phyloP scores from a whole-genome alignment of 192 early-diverging fungal species.

The Gonapodya prolifera region DNA sequence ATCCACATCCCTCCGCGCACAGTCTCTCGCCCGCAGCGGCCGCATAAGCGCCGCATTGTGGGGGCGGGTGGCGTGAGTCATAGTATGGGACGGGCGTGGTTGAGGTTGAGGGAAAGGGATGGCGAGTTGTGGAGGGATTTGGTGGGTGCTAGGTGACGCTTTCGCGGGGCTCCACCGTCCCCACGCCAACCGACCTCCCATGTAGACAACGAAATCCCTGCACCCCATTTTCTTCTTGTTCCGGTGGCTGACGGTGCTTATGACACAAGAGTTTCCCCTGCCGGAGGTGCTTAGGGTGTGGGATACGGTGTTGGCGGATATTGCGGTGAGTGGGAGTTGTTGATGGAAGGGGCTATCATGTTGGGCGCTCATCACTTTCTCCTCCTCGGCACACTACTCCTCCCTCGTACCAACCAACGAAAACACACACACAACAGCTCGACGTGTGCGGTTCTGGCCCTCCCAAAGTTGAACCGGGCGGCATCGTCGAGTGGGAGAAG shows the following conservation, averaged over 20 bases:
- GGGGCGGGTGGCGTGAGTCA: slow-evolving; percentile 32
- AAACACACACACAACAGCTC: background rate
- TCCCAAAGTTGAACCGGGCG: background rate
- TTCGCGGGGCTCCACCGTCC: no score
- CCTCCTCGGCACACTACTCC: no score
- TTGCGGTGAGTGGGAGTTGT: slow-evolving; percentile 15
- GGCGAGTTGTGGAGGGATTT: slow-evolving; percentile 46
- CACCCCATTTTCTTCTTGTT: slow-evolving; percentile 64
- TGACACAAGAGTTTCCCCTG: slow-evolving; percentile 60
- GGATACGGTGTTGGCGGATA: slow-evolving; percentile 66
- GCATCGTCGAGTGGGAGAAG: background rate
- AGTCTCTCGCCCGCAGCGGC: background rate
- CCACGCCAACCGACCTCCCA: background rate
- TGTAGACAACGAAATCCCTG: slow-evolving; percentile 34
- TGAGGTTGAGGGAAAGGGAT: slow-evolving; percentile 37
- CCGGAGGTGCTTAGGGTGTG: slow-evolving; percentile 68
- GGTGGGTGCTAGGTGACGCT: slow-evolving; percentile 10
- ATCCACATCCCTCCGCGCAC: background rate
- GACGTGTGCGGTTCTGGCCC: background rate
- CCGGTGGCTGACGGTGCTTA: slow-evolving; percentile 66
- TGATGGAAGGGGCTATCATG: no score
- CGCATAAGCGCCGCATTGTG: background rate
- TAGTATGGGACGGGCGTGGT: slow-evolving; percentile 45
- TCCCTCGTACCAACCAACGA: no score
- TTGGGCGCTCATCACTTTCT: no score